phyloP scores from a whole-genome alignment of 345 rosid genomes.

The Syzygium aqueum region DNA sequence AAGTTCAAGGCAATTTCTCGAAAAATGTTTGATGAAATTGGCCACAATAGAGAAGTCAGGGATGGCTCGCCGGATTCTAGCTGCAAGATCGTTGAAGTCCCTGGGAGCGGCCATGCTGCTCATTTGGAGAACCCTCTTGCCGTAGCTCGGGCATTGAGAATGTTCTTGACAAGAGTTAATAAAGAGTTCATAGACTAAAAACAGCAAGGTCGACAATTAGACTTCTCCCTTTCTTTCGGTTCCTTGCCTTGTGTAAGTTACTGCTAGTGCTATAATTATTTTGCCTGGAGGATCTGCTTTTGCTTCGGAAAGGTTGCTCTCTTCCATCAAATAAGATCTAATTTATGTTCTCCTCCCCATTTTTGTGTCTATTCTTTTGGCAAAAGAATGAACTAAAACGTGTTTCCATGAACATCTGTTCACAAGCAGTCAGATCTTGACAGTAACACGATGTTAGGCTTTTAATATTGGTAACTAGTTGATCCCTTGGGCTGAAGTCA shows the following conservation, averaged over 20 bases:
- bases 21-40: constrained; percentile 31
- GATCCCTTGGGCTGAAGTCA: not conserved
- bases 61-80: not conserved
- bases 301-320: not conserved
- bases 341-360: not conserved
- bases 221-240: not conserved
- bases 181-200: not conserved
- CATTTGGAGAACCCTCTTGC: constrained; percentile 81
- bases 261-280: not conserved
- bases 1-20: constrained; percentile 60
- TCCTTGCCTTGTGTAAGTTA: not conserved
- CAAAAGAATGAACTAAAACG: not conserved
- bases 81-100: constrained; percentile 42
- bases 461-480: not conserved
- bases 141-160: constrained; percentile 41
- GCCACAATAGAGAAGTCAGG: not conserved
- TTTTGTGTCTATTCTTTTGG: not conserved
- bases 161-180: constrained; percentile 31
- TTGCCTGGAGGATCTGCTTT: not conserved
- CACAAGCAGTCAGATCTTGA: not conserved
- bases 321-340: not conserved
- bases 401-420: not conserved
- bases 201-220: not conserved
- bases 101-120: constrained; percentile 74
- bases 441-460: not conserved